A percentile compares a stretch with the other conserved stretches of the same genome.
These are phyloP conservation scores for Rhodotorula sp. DNA, from an alignment of 1,284 basidiomycete genomes.

Conservation along the genomic window DNA sequence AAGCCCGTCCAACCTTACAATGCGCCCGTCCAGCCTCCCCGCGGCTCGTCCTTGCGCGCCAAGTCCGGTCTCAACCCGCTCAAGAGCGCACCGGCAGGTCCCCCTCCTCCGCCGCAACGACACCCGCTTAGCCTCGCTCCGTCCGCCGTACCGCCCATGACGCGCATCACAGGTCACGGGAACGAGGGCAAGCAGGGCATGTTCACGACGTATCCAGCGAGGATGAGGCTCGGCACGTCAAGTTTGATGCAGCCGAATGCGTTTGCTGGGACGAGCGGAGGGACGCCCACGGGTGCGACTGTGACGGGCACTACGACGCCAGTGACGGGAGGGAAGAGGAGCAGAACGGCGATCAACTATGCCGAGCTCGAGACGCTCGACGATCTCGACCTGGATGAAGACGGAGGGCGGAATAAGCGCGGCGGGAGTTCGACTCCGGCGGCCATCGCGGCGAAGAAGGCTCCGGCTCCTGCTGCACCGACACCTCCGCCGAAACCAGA, in stretches of 20 bases:
- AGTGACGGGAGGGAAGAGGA: conserved; percentile 43
- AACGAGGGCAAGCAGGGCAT: conserved; percentile 61
- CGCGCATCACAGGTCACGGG: conserved; percentile 26
- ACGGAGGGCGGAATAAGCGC: conserved; percentile 22
- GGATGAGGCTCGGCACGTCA: conserved; percentile 87
- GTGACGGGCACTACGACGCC: conserved; percentile 13
- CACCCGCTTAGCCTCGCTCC: conserved; percentile 14
- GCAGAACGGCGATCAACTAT: conserved; percentile 69
- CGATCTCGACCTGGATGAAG: conserved; percentile 53
- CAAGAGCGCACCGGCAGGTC: conserved; percentile 1
- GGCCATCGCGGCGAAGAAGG: conserved; percentile 12
- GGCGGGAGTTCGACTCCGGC: conserved; percentile 39
- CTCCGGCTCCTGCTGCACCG: not conserved
- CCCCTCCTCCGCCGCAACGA: conserved; percentile 15
- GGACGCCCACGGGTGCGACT: conserved; percentile 15
- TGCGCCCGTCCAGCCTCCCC: conserved; percentile 4
- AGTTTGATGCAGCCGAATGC: conserved; percentile 80
- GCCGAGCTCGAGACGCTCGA: conserved; percentile 64
- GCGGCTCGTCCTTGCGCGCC: not conserved
- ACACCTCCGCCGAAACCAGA: conserved; percentile 7
- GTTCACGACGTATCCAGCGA: conserved; percentile 80
- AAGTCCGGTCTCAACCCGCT: conserved; percentile 26
- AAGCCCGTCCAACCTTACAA: conserved; percentile 26
- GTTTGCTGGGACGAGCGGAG: conserved; percentile 1
- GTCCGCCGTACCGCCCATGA: conserved; percentile 31